Conservation (phyloP, 1,284 basidiomycete species). For the Ganoderma sinense region DNA sequence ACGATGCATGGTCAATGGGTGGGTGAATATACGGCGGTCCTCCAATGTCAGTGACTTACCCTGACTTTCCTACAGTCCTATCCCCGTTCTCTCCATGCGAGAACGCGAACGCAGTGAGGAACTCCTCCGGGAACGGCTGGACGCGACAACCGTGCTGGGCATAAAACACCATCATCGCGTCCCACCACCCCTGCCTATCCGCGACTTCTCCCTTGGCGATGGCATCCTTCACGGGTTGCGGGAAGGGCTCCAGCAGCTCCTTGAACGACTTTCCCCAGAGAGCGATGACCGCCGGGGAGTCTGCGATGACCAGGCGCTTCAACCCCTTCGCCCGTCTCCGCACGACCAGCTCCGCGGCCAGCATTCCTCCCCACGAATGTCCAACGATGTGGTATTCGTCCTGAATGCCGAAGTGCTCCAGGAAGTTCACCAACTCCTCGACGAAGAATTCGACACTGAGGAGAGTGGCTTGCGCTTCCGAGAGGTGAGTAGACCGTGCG, state of each 20-base stretch:
- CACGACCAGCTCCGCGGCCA: conserved; percentile 34
- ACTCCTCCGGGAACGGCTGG: conserved; percentile 33
- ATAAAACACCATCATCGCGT: conserved; percentile 32
- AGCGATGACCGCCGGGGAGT: conserved; percentile 31
- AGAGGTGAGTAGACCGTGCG: conserved; percentile 42
- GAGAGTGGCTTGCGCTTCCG: conserved; percentile 36
- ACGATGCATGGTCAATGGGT: background rate
- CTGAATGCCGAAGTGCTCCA: conserved; percentile 36
- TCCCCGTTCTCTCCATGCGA: conserved; percentile 30
- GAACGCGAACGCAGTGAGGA: conserved; percentile 23
- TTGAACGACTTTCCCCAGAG: conserved; percentile 33
- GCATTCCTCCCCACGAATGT: conserved; percentile 45
- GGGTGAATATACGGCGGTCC: too few species aligned
- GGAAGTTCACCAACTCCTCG: conserved; percentile 41
- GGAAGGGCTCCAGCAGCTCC: conserved; percentile 31
- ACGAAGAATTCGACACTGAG: conserved; percentile 43
- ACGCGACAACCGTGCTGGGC: conserved; percentile 33
- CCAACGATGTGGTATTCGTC: conserved; percentile 39
- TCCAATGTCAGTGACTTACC: conserved; percentile 12
- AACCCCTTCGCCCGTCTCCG: conserved; percentile 35
- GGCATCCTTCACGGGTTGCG: conserved; percentile 33
- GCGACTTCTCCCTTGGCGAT: conserved; percentile 35
- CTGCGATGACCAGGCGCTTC: conserved; percentile 35
- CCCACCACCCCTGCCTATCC: conserved; percentile 32
- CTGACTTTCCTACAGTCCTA: conserved; percentile 27